These are phyloP conservation scores for Calonectria honghensis DNA, from an alignment of 2,329 filamentous ascomycete species.

Conservation along the genomic window DNA sequence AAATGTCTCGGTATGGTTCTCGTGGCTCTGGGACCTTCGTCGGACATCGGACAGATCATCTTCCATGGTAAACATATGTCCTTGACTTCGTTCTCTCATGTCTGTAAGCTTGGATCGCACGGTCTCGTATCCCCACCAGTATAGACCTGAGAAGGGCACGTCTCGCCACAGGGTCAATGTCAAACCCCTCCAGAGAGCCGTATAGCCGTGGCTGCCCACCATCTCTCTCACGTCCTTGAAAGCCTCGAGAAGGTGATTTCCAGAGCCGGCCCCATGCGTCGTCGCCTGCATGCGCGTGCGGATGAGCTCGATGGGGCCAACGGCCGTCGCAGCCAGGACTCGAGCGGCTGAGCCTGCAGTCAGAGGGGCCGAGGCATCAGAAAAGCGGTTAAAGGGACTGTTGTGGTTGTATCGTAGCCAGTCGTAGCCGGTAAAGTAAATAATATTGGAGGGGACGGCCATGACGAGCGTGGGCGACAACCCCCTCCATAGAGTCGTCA, in stretches of 20 bases:
- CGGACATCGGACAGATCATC: conserved; percentile 64
- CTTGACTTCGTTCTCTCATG: conserved; percentile 73
- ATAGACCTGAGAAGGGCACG: conserved; percentile 96
- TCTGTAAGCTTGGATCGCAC: conserved; percentile 84
- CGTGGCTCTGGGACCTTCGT: conserved; percentile 76
- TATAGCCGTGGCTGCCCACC: conserved; percentile 85
- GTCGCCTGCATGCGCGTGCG: conserved; percentile 93
- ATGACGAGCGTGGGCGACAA: conserved; percentile 95
- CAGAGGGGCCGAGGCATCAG: conserved; percentile 85
- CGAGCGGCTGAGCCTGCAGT: conserved; percentile 87
- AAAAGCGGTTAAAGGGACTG: conserved; percentile 81
- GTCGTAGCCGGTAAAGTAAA: conserved; percentile 99
- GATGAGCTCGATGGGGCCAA: conserved; percentile 95
- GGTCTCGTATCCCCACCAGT: conserved; percentile 98
- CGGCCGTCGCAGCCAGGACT: conserved; percentile 85
- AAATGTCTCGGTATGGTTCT: conserved; percentile 86
- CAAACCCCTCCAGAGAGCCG: conserved; percentile 91
- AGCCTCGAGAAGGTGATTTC: conserved; percentile 86
- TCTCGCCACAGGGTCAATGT: conserved; percentile 96
- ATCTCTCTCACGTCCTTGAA: conserved; percentile 85
- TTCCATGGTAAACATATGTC: conserved; percentile 60
- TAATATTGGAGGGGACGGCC: conserved; percentile 96
- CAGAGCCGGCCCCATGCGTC: conserved; percentile 73
- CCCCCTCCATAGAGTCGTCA: conserved; percentile 91
- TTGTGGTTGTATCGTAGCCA: conserved; percentile 85